Evolutionary conservation across 2,329 filamentous ascomycete species (phyloP).

Genomic region (Monosporascus sp.): DNA sequence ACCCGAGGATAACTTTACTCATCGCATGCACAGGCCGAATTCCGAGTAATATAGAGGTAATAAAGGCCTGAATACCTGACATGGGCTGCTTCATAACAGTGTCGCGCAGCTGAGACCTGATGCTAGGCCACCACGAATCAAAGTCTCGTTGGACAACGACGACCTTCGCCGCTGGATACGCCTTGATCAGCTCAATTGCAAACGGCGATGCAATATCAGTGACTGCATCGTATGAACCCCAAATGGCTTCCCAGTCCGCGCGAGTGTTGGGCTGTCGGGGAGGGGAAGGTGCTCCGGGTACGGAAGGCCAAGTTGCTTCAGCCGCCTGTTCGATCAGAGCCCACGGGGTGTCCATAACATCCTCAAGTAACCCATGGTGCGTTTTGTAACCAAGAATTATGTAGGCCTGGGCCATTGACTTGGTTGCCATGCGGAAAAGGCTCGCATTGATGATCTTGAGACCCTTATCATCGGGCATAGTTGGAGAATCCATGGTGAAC

Average conservation of each 20-base stretch:
- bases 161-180: slow-evolving; percentile 18
- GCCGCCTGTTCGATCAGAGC: slow-evolving; percentile 8
- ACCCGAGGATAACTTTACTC: slow-evolving; percentile 1
- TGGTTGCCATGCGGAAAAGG: slow-evolving; percentile 12
- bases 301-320: slow-evolving; percentile 8
- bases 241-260: slow-evolving; percentile 7
- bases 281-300: slow-evolving; percentile 1
- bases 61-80: too few species aligned
- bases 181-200: slow-evolving; percentile 11
- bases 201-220: slow-evolving; percentile 15
- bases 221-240: slow-evolving; percentile 11
- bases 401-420: slow-evolving; percentile 14
- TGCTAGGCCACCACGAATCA: slow-evolving; percentile 18
- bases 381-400: slow-evolving; percentile 11
- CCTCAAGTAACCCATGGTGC: slow-evolving; percentile 8
- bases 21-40: slow-evolving; percentile 1
- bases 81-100: neutral
- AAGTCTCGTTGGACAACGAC: slow-evolving; percentile 18
- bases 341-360: slow-evolving; percentile 4
- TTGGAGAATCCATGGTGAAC: too few species aligned
- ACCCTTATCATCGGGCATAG: too few species aligned
- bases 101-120: neutral
- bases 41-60: too few species aligned
- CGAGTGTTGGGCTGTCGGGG: neutral
- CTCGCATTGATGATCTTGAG: slow-evolving; percentile 8